Evolutionary conservation across 768 basidiomycete species (phyloP), one percentile per base, ranked within the genome.

Genomic region (Psilocybe subaeruginosa): DNA sequence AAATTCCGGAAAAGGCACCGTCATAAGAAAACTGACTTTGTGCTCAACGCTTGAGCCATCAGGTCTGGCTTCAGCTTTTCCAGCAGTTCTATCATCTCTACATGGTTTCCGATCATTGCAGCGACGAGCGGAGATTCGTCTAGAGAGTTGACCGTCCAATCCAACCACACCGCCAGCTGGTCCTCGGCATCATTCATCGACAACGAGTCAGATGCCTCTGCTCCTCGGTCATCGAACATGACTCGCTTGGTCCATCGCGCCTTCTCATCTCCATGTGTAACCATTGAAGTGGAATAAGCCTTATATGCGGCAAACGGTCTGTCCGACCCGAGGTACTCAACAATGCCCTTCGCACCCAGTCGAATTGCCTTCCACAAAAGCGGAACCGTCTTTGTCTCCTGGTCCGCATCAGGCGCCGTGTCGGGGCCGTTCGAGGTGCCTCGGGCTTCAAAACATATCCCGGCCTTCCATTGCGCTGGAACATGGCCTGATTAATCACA

Each of bases 401-500:
- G n/a, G n/a, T n/a, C n/a, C n/a, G n/a, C n/a, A n/a, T n/a, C n/a
- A n/a, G n/a, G n/a, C n/a, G n/a, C n/a, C n/a, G n/a, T n/a, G n/a
- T n/a, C n/a, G n/a, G n/a, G n/a, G n/a, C n/a, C n/a, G n/a, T n/a
- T n/a, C n/a, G n/a, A n/a, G n/a, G n/a, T n/a, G n/a, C n/a, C n/a
- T n/a, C n/a, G n/a, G n/a, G n/a, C n/a, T n/a, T n/a, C n/a, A n/a
- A n/a, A n/a, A n/a, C n/a, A n/a, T n/a, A n/a, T n/a, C n/a, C n/a
- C 77, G 73, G 85, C 84, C 12, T 68, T 74, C 12, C 77, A 27
- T 29, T 19, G 47, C 76, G 4, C 77, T 70, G 0, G 80, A 78
- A 62, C 85, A 86, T 64, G 78, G 76, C 31, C 73, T 76, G 87
- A 69, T 97, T 99, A 72, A 98, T 93, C 79, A 90, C 88, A 69